Conservation (phyloP, 345 rosid species). For the Gossypium sturtianum region DNA sequence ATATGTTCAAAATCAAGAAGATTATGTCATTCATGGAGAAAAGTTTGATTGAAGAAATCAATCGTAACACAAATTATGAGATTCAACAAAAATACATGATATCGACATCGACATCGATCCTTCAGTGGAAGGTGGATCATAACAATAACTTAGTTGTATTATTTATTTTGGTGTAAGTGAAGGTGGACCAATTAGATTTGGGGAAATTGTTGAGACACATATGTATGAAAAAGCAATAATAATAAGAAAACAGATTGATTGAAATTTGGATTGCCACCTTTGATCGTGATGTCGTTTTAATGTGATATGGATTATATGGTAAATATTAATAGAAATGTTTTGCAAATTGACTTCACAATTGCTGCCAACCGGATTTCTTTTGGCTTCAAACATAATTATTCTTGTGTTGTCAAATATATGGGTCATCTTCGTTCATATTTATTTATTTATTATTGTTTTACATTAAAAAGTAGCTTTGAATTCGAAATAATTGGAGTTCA, state of each 20-base stretch:
- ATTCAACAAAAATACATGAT: no score
- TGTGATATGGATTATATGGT: constrained; percentile 3
- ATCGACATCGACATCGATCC: no score
- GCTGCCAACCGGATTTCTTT: background rate
- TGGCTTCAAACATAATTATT: background rate
- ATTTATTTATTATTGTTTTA: background rate
- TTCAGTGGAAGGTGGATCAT: background rate
- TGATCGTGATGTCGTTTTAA: background rate
- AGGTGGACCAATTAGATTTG: constrained; percentile 1
- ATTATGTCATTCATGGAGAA: no score
- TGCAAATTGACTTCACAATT: background rate
- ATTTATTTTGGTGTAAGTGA: background rate
- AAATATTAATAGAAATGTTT: background rate
- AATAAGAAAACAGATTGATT: background rate
- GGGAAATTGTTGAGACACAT: background rate
- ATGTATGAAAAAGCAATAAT: background rate
- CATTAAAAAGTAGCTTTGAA: background rate
- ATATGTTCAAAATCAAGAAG: background rate
- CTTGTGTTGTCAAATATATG: background rate
- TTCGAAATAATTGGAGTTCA: background rate
- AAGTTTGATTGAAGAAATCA: no score
- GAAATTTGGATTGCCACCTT: background rate
- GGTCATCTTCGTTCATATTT: background rate
- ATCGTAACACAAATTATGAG: no score
- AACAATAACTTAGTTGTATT: background rate